Conservation (phyloP, 176 grass and related monocot species). For the Oropetium thomaeum region DNA sequence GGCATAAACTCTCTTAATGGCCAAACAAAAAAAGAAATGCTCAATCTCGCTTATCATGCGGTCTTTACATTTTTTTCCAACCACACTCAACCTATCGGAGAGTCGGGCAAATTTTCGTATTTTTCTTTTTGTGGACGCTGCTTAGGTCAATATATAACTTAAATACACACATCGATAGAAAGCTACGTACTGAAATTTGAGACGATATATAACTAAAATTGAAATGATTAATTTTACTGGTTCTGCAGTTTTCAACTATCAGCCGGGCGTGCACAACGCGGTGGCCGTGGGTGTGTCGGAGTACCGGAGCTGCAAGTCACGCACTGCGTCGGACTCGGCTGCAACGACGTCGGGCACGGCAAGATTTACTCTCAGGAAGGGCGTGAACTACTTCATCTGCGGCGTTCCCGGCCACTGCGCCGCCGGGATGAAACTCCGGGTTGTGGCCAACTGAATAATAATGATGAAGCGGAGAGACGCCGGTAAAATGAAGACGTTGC, state of each 20-base stretch:
- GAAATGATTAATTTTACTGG: not conserved
- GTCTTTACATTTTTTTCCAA: too few relatives aligned
- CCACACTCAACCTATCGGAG: too few relatives aligned
- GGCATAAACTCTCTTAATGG: too few relatives aligned
- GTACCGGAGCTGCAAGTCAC: constrained; percentile 53
- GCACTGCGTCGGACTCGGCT: not conserved
- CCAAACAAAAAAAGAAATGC: too few relatives aligned
- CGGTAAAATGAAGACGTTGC: not conserved
- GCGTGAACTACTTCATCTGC: constrained; percentile 73
- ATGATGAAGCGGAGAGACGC: too few relatives aligned
- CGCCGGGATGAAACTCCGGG: constrained; percentile 71
- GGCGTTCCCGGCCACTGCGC: constrained; percentile 62
- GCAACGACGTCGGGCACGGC: constrained; percentile 21
- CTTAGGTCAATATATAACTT: too few relatives aligned
- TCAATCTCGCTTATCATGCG: too few relatives aligned
- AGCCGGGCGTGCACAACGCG: constrained; percentile 49
- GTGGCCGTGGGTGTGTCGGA: constrained; percentile 45
- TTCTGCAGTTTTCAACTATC: constrained; percentile 61
- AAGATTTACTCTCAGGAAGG: constrained; percentile 47
- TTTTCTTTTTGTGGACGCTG: too few relatives aligned
- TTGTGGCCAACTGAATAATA: constrained; percentile 55
- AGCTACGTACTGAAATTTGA: too few relatives aligned
- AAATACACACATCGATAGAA: too few relatives aligned
- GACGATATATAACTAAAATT: too few relatives aligned
- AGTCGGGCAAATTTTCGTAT: too few relatives aligned